These are phyloP conservation scores for Leptographium radiaticola DNA, from an alignment of 2,329 filamentous ascomycete species.

Conservation along the genomic window DNA sequence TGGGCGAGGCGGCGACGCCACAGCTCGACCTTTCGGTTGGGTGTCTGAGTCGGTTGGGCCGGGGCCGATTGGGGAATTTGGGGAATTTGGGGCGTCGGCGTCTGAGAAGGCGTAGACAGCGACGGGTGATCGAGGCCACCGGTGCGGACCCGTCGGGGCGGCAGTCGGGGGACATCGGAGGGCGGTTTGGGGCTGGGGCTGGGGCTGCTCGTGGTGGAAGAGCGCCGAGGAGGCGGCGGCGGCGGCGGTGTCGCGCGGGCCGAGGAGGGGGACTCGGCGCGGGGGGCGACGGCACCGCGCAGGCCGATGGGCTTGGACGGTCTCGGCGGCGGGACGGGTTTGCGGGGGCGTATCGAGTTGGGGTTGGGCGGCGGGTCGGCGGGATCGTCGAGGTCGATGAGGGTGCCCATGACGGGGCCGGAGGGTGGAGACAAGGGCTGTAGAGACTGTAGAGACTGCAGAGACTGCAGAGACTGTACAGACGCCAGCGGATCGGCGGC, in stretches of 20 bases:
- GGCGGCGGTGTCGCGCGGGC: neutral
- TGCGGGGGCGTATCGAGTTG: slow-evolving; percentile 7
- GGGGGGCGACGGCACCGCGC: slow-evolving; percentile 23
- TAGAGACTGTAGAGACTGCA: neutral
- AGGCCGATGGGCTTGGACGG: slow-evolving; percentile 46
- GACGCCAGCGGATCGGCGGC: slow-evolving; percentile 11
- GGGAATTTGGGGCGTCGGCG: slow-evolving; percentile 5
- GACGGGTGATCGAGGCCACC: slow-evolving; percentile 21
- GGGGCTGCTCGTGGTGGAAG: neutral
- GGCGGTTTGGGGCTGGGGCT: neutral
- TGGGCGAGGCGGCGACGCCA: slow-evolving; percentile 57
- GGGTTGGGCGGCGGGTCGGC: slow-evolving; percentile 18
- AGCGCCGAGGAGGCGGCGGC: neutral
- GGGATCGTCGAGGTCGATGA: slow-evolving; percentile 52
- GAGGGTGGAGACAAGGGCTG: slow-evolving; percentile 11
- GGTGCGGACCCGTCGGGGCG: slow-evolving; percentile 22
- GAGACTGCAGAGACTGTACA: no score
- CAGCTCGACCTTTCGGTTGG: slow-evolving; percentile 57
- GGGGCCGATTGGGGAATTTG: slow-evolving; percentile 11
- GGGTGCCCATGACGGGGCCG: slow-evolving; percentile 36
- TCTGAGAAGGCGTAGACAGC: slow-evolving; percentile 1
- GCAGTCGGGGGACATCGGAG: slow-evolving; percentile 24
- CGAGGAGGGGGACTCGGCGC: neutral
- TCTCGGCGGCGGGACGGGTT: slow-evolving; percentile 35
- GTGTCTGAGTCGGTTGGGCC: neutral